These are phyloP conservation scores for Aspergillus conjunctus DNA, from an alignment of 495 filamentous ascomycete genomes.

Conservation along the genomic window DNA sequence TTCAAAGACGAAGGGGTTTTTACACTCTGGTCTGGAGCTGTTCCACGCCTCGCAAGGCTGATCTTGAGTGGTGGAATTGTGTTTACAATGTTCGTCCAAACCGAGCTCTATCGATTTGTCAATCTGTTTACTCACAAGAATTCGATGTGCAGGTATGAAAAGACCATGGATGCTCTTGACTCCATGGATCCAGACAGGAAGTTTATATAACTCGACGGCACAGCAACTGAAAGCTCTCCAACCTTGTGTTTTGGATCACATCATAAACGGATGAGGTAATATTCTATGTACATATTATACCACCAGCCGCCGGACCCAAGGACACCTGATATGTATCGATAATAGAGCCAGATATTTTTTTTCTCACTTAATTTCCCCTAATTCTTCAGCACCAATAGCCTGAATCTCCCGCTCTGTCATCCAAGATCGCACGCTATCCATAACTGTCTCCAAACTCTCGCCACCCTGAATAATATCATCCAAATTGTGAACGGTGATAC, in stretches of 20 bases:
- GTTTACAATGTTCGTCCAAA: slow-evolving; percentile 77
- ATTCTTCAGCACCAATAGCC: slow-evolving; percentile 57
- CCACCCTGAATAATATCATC: slow-evolving; percentile 77
- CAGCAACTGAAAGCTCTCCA: not conserved
- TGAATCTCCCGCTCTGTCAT: slow-evolving; percentile 75
- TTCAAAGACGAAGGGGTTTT: slow-evolving; percentile 86
- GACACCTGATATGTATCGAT: no score
- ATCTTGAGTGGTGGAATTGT: slow-evolving; percentile 95
- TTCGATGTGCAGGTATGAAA: slow-evolving; percentile 72
- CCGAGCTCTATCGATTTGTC: not conserved
- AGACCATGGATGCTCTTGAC: slow-evolving; percentile 89
- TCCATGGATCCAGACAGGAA: slow-evolving; percentile 77
- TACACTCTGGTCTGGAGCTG: slow-evolving; percentile 91
- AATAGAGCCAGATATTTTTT: not conserved
- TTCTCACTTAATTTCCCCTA: slow-evolving; percentile 27
- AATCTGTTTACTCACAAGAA: slow-evolving; percentile 13
- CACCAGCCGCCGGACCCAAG: no score
- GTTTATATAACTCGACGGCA: slow-evolving; percentile 65
- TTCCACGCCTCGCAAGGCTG: slow-evolving; percentile 80
- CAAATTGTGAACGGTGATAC: slow-evolving; percentile 78
- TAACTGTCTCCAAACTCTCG: slow-evolving; percentile 69
- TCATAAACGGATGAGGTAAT: no score
- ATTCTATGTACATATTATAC: no score
- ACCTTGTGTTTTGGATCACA: no score
- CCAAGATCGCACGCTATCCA: slow-evolving; percentile 82